Conservation (phyloP, 2,329 filamentous ascomycete genomes). For the Nannizziopsis barbatae region DNA sequence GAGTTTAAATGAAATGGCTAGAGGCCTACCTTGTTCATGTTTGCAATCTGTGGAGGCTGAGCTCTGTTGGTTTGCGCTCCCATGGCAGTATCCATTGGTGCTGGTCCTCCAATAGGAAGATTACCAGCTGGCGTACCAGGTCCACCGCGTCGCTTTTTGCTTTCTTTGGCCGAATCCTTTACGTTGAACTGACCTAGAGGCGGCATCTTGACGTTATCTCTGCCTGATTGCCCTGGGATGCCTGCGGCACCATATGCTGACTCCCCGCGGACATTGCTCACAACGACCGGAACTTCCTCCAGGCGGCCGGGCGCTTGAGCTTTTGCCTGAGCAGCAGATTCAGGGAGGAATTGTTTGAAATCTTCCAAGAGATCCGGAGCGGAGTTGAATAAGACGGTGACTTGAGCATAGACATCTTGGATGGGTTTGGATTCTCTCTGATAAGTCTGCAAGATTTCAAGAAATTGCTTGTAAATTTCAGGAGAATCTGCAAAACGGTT, state of each 20-base stretch:
- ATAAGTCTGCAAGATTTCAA: slow-evolving; percentile 96
- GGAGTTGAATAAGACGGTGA: slow-evolving; percentile 83
- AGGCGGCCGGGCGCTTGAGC: slow-evolving; percentile 49
- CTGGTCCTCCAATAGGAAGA: slow-evolving; percentile 27
- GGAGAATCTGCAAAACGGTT: slow-evolving; percentile 94
- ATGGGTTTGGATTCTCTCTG: slow-evolving; percentile 97
- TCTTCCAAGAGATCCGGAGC: slow-evolving; percentile 93
- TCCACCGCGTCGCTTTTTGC: slow-evolving; percentile 69
- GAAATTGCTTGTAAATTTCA: slow-evolving; percentile 98
- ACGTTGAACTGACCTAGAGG: slow-evolving; percentile 89
- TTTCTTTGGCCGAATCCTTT: slow-evolving; percentile 74
- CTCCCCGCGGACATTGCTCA: slow-evolving; percentile 51
- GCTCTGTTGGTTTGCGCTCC: slow-evolving; percentile 28
- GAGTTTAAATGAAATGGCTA: no score
- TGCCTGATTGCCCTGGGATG: slow-evolving; percentile 42
- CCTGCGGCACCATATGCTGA: slow-evolving; percentile 34
- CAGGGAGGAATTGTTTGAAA: slow-evolving; percentile 96
- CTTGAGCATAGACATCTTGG: slow-evolving; percentile 94
- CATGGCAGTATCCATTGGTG: slow-evolving; percentile 23
- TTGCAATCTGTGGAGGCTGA: slow-evolving; percentile 30
- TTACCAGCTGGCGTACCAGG: slow-evolving; percentile 33
- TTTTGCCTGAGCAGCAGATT: slow-evolving; percentile 64
- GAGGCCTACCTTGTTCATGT: slow-evolving; percentile 43
- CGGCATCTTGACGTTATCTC: slow-evolving; percentile 59
- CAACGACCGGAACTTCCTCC: slow-evolving; percentile 55